Conservation (phyloP, 305 asterid species). For the Solanum hybrid region DNA sequence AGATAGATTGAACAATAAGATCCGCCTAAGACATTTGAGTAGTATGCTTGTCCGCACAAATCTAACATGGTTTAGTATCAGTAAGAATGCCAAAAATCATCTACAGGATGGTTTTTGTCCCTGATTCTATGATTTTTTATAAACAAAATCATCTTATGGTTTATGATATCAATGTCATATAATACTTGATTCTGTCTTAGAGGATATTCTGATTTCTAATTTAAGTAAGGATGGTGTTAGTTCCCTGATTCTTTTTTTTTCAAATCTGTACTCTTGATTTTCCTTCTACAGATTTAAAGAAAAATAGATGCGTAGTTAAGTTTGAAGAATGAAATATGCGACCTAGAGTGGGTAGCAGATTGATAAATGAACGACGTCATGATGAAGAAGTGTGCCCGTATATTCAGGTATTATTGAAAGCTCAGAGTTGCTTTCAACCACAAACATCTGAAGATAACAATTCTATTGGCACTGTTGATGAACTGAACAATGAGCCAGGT, state of each 20-base stretch:
- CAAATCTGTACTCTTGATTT: not conserved
- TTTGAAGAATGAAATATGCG: not conserved
- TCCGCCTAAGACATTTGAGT: not conserved
- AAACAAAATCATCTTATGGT: not conserved
- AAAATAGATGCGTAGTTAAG: not conserved
- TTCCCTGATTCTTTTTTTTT: not conserved
- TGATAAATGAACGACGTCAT: not conserved
- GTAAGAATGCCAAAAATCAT: not conserved
- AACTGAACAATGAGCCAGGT: not conserved
- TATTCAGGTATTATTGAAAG: not conserved
- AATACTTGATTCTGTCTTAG: not conserved
- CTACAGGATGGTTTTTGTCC: no score
- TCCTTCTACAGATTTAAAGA: not conserved
- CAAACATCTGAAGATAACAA: not conserved
- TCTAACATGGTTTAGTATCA: not conserved
- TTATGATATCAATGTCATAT: not conserved
- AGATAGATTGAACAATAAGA: not conserved
- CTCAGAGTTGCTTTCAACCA: not conserved
- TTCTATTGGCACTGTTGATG: not conserved
- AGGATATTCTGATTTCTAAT: not conserved
- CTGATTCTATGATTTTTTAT: no score
- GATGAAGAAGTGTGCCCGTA: not conserved
- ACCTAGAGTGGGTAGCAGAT: not conserved
- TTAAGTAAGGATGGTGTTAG: not conserved
- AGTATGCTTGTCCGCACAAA: not conserved